Base-by-base conservation (phyloP, 192 early-diverging fungal genomes). In the Coemansia furcata region DNA sequence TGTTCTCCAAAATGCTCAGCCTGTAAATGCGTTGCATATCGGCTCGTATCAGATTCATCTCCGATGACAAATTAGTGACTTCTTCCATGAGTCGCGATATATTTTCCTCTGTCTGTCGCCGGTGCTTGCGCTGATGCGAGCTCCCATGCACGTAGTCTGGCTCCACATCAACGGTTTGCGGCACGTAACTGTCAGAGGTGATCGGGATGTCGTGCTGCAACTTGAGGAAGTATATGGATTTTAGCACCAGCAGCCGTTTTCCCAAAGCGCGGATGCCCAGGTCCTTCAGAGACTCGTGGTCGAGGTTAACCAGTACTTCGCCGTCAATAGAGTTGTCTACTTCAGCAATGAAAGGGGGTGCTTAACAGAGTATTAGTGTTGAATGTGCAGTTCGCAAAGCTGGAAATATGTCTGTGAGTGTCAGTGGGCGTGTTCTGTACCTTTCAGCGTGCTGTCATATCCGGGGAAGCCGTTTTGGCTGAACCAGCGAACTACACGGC, bases 231-330 rank as follows among this genome's bases (percentile, higher is more conserved):
- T 95, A 95, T 57, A 99, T 90, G 11, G 93, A 90, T 64, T 92
- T 93, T 44, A 99, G 85, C n/a, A 99, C 85, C n/a, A 87, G 81
- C 26, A 98, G 84, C 30, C 97, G 84, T 47, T 93, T 90, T 3
- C 97, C 97, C 15, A 98, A 87, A 2, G 94, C 91, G 50, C 80
- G 83, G 47, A 99, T 87, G 6, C 88, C 90, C 57, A 99, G 76
- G 67, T 96, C 95, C 75, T 91, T 93, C 62, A 99, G 84, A 37
- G 96, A 86, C 49, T 90, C 92, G 78, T 98, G 94, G 79, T 96
- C 93, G 19, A 96, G 88, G 71, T 92, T 88, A 37, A 94, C 77
- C 5, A 99, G 85, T 6, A 94, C 82, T 50, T 95, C 93, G 59
- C 97, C 97, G 29, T 90, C 91, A 66, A 99, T 95, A 21, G 86